Evolutionary conservation across 2,329 filamentous ascomycete species (phyloP).

Genomic region (Colletotrichum sp.): DNA sequence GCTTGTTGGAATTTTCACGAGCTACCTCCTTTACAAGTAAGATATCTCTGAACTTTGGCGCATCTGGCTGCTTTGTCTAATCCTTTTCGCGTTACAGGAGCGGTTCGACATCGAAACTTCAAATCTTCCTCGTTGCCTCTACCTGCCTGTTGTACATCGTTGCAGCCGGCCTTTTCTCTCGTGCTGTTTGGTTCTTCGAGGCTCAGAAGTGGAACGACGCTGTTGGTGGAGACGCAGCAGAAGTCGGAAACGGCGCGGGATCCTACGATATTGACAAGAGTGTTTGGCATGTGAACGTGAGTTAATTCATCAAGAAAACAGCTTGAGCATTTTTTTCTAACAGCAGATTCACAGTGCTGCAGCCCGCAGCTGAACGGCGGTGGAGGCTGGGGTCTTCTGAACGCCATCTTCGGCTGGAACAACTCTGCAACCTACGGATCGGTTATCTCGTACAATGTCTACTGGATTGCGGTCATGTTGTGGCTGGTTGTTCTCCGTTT

Average conservation of each 20-base stretch:
- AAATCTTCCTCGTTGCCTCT: constrained; percentile 80
- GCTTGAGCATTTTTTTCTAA: background rate
- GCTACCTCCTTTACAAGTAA: constrained; percentile 80
- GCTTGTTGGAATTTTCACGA: constrained; percentile 68
- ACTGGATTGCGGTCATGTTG: constrained; percentile 79
- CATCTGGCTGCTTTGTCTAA: background rate
- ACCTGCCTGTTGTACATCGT: constrained; percentile 87
- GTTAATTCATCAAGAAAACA: constrained; percentile 30
- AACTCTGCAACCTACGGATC: constrained; percentile 90
- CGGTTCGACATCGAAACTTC: constrained; percentile 51
- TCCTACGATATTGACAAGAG: constrained; percentile 80
- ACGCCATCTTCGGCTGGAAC: constrained; percentile 84
- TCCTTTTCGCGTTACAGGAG: constrained; percentile 32
- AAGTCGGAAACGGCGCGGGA: constrained; percentile 65
- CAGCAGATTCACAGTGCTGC: constrained; percentile 65
- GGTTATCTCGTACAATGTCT: constrained; percentile 87
- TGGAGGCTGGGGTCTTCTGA: constrained; percentile 87
- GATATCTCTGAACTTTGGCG: constrained; percentile 29
- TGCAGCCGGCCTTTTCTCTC: constrained; percentile 81
- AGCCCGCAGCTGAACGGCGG: constrained; percentile 75
- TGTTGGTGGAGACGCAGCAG: constrained; percentile 61
- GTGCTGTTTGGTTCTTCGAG: constrained; percentile 77
- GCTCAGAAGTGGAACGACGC: constrained; percentile 70
- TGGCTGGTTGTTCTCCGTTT: constrained; percentile 70
- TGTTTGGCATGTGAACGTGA: constrained; percentile 83